Evolutionary conservation across 139 green algal genomes (phyloP).

Genomic region (Chlamydomonas applanata): DNA sequence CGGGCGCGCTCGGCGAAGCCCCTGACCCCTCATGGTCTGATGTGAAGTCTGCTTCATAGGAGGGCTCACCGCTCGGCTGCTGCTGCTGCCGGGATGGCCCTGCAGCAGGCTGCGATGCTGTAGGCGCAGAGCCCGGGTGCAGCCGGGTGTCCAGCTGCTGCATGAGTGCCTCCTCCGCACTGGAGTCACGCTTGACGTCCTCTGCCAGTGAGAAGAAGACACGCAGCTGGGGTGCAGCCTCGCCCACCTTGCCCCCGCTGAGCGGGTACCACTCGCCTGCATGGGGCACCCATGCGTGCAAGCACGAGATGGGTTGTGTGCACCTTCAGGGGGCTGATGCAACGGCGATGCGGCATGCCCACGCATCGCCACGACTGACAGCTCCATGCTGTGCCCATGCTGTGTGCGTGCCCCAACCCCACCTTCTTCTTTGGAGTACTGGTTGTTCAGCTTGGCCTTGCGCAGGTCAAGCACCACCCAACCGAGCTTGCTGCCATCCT

Average conservation of each 20-base stretch:
- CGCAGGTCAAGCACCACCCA: constrained; percentile 58
- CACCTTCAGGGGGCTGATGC: too few relatives aligned
- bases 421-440: constrained; percentile 49
- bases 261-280: constrained; percentile 44
- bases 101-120: background rate
- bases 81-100: background rate
- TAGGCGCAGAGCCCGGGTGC: background rate
- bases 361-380: background rate
- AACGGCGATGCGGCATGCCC: background rate
- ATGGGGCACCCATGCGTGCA: background rate
- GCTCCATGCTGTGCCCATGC: background rate
- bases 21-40: too few relatives aligned
- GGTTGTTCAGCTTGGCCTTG: constrained; percentile 44
- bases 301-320: background rate
- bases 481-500: constrained; percentile 40
- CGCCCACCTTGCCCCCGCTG: constrained; percentile 21
- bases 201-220: constrained; percentile 30
- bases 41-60: too few relatives aligned
- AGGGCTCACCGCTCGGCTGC: background rate
- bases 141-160: background rate
- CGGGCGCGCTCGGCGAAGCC: too few relatives aligned
- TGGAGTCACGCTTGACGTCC: constrained; percentile 16
- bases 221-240: constrained; percentile 23
- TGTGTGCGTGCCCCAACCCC: background rate
- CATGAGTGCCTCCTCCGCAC: background rate